Base-by-base conservation (phyloP, 208 protist species). In the Crithidia acanthocephali region DNA sequence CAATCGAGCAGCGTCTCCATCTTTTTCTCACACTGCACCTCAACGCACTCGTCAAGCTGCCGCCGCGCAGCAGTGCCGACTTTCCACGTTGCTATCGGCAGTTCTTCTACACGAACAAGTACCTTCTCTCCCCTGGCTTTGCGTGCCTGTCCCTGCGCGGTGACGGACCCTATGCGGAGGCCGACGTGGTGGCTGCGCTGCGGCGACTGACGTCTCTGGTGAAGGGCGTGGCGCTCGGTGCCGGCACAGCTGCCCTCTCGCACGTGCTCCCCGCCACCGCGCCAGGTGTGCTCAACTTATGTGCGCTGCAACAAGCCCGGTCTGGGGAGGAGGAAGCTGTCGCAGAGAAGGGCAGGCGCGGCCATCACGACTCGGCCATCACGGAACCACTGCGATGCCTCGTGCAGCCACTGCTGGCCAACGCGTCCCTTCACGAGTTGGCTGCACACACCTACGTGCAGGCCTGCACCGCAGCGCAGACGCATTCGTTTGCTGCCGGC, bases 1-100 rank as follows among this genome's bases (percentile, higher is more conserved):
- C 92, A 4, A 4, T 96, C 1, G 82, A 91, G 72, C 83, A 95
- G 42, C 83, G 92, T 9, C 79, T 96, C 16, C 87, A 95, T 52
- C 56, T 91, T 13, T 83, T 53, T 30, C 10, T 91, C 16, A 72
- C 77, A 15, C 69, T 80, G 57, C 73, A 89, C 27, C 42, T 83
- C 16, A 93, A 96, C 50, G 55, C 44, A 3, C 53, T 84, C 16
- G 51, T 88, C 28, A 13, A 22, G 2, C 44, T 94, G 27, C 76
- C 79, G 0, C 42, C 57, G 0, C 56, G 68, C 25, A 50, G 9
- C 22, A 59, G 27, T 2, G 32, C 47, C 11, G 35, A 45, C 10
- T 95, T 86, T 48, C 15, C 59, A 5, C 69, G 48, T 27, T 59
- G 68, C 42, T 94, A 93, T 59, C 63, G 77, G 6, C 61, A 59